phyloP scores from a whole-genome alignment of 1,284 basidiomycete species.

The Ceratobasidium papillatum region DNA sequence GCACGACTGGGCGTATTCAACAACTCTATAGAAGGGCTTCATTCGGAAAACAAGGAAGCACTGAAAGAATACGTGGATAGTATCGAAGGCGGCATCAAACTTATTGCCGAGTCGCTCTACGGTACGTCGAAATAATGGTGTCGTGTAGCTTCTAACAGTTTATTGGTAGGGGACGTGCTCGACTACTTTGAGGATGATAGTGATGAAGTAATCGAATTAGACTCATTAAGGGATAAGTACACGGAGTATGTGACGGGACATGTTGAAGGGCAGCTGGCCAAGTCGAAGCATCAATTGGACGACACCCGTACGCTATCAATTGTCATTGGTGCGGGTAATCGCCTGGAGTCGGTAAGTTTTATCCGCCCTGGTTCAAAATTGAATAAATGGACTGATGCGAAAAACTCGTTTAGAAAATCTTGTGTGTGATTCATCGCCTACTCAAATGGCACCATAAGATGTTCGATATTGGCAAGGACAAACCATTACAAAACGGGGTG shows the following conservation, averaged over 20 bases:
- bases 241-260: conserved; percentile 12
- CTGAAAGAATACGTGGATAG: conserved; percentile 5
- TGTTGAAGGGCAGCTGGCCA: conserved; percentile 3
- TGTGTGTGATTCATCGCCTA: conserved; percentile 30
- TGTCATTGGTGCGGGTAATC: conserved; percentile 5
- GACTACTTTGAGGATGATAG: conserved; percentile 37
- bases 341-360: conserved; percentile 27
- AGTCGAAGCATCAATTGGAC: conserved; percentile 16
- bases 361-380: not conserved
- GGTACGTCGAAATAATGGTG: not conserved
- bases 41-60: conserved; percentile 27
- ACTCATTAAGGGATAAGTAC: conserved; percentile 25
- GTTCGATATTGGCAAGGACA: conserved; percentile 33
- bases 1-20: conserved; percentile 11
- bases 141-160: not conserved
- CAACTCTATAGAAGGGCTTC: conserved; percentile 19
- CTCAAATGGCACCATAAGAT: conserved; percentile 33
- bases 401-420: conserved; percentile 13
- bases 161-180: not conserved
- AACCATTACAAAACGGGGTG: conserved; percentile 26
- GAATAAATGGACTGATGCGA: not conserved
- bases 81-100: conserved; percentile 6
- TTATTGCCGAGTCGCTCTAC: conserved; percentile 23
- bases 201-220: conserved; percentile 2
- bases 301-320: conserved; percentile 13